These are phyloP conservation scores for Berberis vulgaris DNA, from an alignment of 164 flowering plant species.

Conservation along the genomic window DNA sequence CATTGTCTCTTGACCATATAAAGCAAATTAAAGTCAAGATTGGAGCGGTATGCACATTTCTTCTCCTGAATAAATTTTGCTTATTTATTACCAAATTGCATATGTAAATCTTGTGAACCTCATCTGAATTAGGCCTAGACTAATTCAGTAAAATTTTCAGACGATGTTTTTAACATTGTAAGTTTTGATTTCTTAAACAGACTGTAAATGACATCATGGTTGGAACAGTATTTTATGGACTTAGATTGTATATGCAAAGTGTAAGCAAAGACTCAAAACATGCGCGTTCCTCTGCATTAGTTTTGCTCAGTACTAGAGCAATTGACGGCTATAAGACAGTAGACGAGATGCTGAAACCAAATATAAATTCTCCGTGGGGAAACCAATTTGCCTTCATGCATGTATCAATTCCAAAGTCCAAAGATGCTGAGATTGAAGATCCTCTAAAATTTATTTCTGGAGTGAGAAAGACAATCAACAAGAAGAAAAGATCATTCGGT, in stretches of 20 bases:
- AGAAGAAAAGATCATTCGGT: slow-evolving; percentile 28
- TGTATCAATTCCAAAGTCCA: slow-evolving; percentile 11
- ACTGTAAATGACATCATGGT: slow-evolving; percentile 50
- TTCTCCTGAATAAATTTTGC: too few species aligned
- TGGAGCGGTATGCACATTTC: too few species aligned
- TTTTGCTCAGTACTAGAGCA: slow-evolving; percentile 50
- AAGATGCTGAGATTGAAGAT: slow-evolving; percentile 3
- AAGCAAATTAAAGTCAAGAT: too few species aligned
- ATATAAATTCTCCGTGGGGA: slow-evolving; percentile 33
- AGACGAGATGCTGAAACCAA: slow-evolving; percentile 35
- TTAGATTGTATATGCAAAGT: slow-evolving; percentile 43
- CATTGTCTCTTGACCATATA: too few species aligned
- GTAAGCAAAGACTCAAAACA: slow-evolving; percentile 5
- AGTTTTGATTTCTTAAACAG: slow-evolving; percentile 16
- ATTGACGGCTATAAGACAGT: slow-evolving; percentile 28
- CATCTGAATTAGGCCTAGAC: too few species aligned
- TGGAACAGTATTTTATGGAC: slow-evolving; percentile 49
- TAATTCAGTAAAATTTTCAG: too few species aligned
- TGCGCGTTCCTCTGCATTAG: slow-evolving; percentile 33
- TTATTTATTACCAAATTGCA: too few species aligned
- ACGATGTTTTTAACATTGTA: too few species aligned
- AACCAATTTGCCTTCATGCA: slow-evolving; percentile 30
- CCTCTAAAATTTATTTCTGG: slow-evolving; percentile 29
- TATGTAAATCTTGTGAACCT: too few species aligned
- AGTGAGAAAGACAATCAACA: slow-evolving; percentile 23